Base-by-base conservation (phyloP, 495 filamentous ascomycete species). In the Jackrogersella multiformis region DNA sequence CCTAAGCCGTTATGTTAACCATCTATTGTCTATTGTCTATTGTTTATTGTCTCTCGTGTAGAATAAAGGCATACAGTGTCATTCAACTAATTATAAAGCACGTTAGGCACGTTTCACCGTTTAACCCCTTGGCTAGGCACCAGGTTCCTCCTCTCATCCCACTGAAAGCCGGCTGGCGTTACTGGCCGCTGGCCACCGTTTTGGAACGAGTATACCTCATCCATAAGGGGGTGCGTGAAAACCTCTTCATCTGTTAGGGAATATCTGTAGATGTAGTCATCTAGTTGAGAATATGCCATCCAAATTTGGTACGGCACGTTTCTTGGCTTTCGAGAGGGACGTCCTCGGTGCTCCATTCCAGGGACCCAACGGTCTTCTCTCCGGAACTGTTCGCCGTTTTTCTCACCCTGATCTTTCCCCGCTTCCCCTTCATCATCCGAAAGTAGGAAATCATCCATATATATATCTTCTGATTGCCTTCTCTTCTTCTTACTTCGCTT, bases 321-420 rank as follows among this genome's bases (percentile, higher is more conserved):
- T 20, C n/a, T 35, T 5, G 68, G 68, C 49, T 58, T 71, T 18
- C 8, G 8, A 5, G 26, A 2, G 7, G 26, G 32, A 23, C 68
- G 68, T 5, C 46, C 13, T 36, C 68, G 57, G 26, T 66, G 48
- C 34, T 67, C 59, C 24, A 71, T 55, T 7, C 63, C 58, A 1
- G 68, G 68, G 9, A 71, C 59, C 68, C 68, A 71, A 0, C 68
- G 68, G 5, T 67, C 68, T 5, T 10, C 46, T 45, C 68, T 46
- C 24, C n/a, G 38, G 2, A 67, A 48, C n/a, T 4, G 24, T n/a
- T 35, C 44, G 12, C 20, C 34, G 23, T 15, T 55, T 35, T 35
- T 39, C 23, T 5, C 23, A 32, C 13, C 28, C 13, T 56, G 2
- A 2, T 2, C 24, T 36, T 44, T 51, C 10, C 10, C 32, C 30